Percentiles rank a stretch among this genome's conserved stretches.
phyloP scores from a whole-genome alignment of 257 asterid genomes.

The Linderniella brevidens region DNA sequence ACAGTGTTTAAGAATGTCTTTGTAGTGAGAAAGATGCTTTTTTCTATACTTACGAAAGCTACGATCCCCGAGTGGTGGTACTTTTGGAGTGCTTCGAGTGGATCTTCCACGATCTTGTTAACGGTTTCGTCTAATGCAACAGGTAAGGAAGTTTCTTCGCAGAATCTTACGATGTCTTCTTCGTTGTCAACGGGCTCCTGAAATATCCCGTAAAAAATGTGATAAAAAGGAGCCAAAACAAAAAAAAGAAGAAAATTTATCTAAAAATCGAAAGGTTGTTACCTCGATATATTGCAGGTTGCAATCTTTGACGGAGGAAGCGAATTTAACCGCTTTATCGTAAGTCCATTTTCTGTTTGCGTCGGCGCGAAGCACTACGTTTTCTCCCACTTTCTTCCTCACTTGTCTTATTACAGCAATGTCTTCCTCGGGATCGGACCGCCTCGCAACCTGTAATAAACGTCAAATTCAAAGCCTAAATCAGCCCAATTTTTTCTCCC shows the following conservation, averaged over 20 bases:
- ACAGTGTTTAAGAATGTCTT: not conserved
- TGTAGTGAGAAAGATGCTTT: not conserved
- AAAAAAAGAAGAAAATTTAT: not conserved
- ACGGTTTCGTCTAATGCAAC: conserved; percentile 94
- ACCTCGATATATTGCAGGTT: conserved; percentile 91
- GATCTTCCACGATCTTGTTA: conserved; percentile 30
- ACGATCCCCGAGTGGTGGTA: conserved; percentile 56
- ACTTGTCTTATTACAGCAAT: conserved; percentile 65
- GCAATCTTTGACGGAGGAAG: conserved; percentile 45
- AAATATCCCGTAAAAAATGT: conserved; percentile 8
- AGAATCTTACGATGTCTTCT: conserved; percentile 67
- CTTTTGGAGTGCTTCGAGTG: conserved; percentile 43
- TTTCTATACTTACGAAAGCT: conserved; percentile 45
- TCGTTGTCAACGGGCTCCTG: conserved; percentile 79
- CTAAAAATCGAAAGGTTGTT: not conserved
- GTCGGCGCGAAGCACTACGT: conserved; percentile 69
- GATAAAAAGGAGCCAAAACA: not conserved
- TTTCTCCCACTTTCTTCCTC: conserved; percentile 55
- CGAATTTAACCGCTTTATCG: conserved; percentile 64
- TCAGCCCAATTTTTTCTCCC: not conserved
- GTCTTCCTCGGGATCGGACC: conserved; percentile 59
- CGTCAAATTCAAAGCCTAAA: not conserved
- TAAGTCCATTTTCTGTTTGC: conserved; percentile 79
- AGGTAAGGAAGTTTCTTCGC: conserved; percentile 68
- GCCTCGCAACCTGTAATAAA: conserved; percentile 59